A percentile compares a stretch with the other conserved stretches of the same genome.
phyloP scores from a whole-genome alignment of 2,329 filamentous ascomycete species.

The Phaeosphaeria sp. region DNA sequence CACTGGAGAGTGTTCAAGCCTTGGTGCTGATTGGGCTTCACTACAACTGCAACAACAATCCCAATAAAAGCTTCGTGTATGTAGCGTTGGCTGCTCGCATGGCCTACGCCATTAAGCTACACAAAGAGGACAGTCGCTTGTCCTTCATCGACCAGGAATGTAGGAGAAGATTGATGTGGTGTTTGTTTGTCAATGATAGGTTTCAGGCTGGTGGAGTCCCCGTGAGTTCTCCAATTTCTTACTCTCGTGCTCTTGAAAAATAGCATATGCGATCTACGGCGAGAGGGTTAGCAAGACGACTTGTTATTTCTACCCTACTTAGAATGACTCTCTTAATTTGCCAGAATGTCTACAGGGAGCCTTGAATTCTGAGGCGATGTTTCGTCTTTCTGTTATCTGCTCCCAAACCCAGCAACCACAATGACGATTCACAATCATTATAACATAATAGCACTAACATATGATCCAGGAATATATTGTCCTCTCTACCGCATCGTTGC shows the following conservation, averaged over 20 bases:
- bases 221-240: background rate
- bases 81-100: constrained; percentile 5
- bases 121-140: constrained; percentile 7
- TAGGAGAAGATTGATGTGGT: constrained; percentile 12
- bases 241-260: background rate
- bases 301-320: background rate
- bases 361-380: too few species aligned
- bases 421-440: too few species aligned
- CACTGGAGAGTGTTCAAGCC: constrained; percentile 2
- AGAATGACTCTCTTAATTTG: background rate
- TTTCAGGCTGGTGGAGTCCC: constrained; percentile 9
- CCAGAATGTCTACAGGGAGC: too few species aligned
- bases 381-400: too few species aligned
- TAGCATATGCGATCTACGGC: background rate
- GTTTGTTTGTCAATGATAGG: constrained; percentile 7
- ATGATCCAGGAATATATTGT: constrained; percentile 4
- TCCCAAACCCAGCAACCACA: too few species aligned
- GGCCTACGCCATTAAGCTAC: constrained; percentile 9
- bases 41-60: constrained; percentile 6
- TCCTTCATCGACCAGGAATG: constrained; percentile 11
- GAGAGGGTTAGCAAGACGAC: background rate
- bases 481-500: background rate
- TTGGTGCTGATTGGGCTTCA: constrained; percentile 5
- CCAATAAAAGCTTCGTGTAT: constrained; percentile 2
- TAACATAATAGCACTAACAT: too few species aligned